Evolutionary conservation across 2,329 filamentous ascomycete genomes (phyloP).

Genomic region (Annulohypoxylon truncatum): DNA sequence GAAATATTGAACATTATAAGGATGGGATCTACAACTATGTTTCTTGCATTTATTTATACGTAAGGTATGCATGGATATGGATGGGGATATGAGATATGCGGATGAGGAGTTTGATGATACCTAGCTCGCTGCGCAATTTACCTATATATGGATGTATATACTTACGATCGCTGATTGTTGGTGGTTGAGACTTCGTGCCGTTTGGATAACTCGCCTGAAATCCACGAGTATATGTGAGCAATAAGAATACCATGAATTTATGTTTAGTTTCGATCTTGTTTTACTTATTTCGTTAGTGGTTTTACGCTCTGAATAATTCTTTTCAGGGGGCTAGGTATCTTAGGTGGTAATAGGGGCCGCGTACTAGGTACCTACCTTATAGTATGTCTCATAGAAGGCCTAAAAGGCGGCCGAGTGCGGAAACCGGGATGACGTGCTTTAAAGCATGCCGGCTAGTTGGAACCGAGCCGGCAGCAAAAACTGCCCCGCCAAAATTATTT

Average conservation of each 20-base stretch:
- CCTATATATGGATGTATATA: not conserved
- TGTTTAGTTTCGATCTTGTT: not conserved
- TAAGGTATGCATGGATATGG: slow-evolving; percentile 3
- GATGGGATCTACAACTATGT: not conserved
- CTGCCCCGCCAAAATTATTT: slow-evolving; percentile 42
- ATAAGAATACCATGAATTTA: not conserved
- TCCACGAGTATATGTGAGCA: not conserved
- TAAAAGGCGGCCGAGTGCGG: slow-evolving; percentile 28
- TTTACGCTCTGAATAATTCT: not conserved
- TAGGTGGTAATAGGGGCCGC: not conserved
- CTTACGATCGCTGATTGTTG: not conserved
- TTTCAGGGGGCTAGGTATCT: not conserved
- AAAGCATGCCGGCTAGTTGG: slow-evolving; percentile 36
- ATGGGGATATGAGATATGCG: not conserved
- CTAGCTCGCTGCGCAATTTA: not conserved
- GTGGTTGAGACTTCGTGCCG: not conserved
- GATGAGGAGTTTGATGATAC: slow-evolving; percentile 19
- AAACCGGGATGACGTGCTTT: slow-evolving; percentile 46
- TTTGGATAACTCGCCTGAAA: not conserved
- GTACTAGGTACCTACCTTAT: not conserved
- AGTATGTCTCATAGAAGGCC: not conserved
- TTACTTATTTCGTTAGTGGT: not conserved
- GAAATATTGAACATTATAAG: not conserved
- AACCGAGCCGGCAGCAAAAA: slow-evolving; percentile 22
- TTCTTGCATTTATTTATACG: slow-evolving; percentile 14